Percentiles rank a stretch among this genome's conserved stretches.
These are phyloP conservation scores for Arbutus unedo DNA, from an alignment of 148 eudicot genomes.

Conservation along the genomic window DNA sequence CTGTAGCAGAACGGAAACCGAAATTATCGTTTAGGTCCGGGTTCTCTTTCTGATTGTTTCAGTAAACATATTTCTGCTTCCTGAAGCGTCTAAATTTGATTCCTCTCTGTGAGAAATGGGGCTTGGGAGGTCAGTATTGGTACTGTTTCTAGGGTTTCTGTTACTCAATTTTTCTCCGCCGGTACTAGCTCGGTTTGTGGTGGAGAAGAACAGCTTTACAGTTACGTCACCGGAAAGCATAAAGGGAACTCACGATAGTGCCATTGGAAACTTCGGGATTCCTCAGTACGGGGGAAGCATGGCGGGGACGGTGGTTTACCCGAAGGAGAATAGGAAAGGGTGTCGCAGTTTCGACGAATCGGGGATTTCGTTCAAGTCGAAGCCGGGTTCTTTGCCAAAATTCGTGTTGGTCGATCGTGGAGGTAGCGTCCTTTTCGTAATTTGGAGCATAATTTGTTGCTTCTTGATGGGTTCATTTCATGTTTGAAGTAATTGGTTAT, in stretches of 20 bases:
- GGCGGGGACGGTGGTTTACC: conserved; percentile 74
- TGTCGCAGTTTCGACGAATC: conserved; percentile 54
- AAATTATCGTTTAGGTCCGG: neutral
- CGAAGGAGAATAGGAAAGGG: conserved; percentile 71
- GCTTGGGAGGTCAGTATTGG: conserved; percentile 6
- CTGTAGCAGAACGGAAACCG: neutral
- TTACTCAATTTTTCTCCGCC: conserved; percentile 19
- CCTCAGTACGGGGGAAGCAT: conserved; percentile 87
- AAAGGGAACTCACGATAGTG: conserved; percentile 71
- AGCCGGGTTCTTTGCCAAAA: conserved; percentile 78
- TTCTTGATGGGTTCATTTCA: neutral
- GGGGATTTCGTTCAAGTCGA: conserved; percentile 58
- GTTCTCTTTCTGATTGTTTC: neutral
- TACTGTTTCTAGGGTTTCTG: conserved; percentile 50
- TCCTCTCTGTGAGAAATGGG: neutral
- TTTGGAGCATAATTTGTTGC: neutral
- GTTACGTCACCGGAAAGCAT: conserved; percentile 68
- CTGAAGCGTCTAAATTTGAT: neutral
- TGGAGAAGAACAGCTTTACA: conserved; percentile 84
- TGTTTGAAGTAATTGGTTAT: neutral
- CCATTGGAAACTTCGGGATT: conserved; percentile 90
- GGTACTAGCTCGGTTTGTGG: conserved; percentile 58
- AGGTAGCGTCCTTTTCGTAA: conserved; percentile 34
- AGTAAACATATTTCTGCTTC: neutral
- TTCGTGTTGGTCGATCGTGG: conserved; percentile 90